phyloP scores from a whole-genome alignment of 352 stramenopile genomes.

The Blastocystis hominis region DNA sequence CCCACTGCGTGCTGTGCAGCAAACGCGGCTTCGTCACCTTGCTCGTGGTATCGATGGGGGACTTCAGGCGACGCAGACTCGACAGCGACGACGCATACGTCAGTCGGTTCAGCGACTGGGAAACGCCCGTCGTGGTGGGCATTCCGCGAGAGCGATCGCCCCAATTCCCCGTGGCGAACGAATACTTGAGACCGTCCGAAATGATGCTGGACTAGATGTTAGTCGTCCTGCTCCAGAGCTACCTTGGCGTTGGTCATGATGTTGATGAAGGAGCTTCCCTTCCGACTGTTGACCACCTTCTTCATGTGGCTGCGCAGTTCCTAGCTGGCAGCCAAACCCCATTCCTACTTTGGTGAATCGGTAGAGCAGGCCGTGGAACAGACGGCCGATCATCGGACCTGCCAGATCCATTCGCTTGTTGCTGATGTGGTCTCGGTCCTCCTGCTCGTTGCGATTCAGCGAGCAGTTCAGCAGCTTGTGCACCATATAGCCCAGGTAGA shows the following conservation, averaged over 20 bases:
- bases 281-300: slow-evolving; percentile 59
- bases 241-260: slow-evolving; percentile 26
- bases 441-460: slow-evolving; percentile 86
- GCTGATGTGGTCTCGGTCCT: slow-evolving; percentile 98
- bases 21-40: slow-evolving; percentile 97
- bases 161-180: slow-evolving; percentile 98
- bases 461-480: slow-evolving; percentile 98
- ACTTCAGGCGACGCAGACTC: slow-evolving; percentile 95
- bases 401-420: slow-evolving; percentile 99
- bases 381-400: slow-evolving; percentile 84
- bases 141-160: slow-evolving; percentile 78
- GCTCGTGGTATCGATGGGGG: slow-evolving; percentile 89
- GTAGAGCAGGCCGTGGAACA: slow-evolving; percentile 95
- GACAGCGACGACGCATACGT: slow-evolving; percentile 96
- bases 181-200: slow-evolving; percentile 94
- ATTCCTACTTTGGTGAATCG: slow-evolving; percentile 93
- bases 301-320: slow-evolving; percentile 71
- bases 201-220: slow-evolving; percentile 78
- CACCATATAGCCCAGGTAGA: slow-evolving; percentile 96
- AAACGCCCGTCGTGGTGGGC: slow-evolving; percentile 87
- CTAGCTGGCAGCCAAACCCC: slow-evolving; percentile 63
- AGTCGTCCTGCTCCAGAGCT: not conserved
- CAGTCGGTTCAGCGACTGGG: slow-evolving; percentile 95
- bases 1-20: slow-evolving; percentile 99
- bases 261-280: slow-evolving; percentile 31